Evolutionary conservation across 345 rosid species (phyloP).

Genomic region (Eutrema heterophyllum): DNA sequence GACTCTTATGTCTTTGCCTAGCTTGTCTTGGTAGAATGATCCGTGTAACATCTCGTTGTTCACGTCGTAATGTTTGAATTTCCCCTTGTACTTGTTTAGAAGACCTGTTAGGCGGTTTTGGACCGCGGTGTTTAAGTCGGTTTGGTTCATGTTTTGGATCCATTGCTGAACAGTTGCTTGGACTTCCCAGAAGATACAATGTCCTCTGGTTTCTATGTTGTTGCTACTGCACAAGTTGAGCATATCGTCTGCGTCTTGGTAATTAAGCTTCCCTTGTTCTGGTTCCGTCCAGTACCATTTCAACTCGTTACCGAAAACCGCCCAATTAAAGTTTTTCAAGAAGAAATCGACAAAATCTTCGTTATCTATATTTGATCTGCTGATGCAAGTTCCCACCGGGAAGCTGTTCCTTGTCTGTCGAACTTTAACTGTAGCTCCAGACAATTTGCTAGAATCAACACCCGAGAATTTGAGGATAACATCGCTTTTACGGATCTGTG

Average conservation of each 20-base stretch:
- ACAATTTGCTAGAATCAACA: conserved; percentile 31
- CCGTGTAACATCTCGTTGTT: conserved; percentile 98
- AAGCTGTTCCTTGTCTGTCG: conserved; percentile 66
- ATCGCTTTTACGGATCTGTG: conserved; percentile 76
- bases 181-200: conserved; percentile 98
- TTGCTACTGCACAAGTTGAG: conserved; percentile 54
- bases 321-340: conserved; percentile 80
- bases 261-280: conserved; percentile 71
- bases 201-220: conserved; percentile 69
- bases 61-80: conserved; percentile 88
- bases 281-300: conserved; percentile 98
- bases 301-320: conserved; percentile 83
- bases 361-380: conserved; percentile 71
- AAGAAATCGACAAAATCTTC: conserved; percentile 83
- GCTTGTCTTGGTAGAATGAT: conserved; percentile 68
- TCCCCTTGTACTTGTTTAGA: conserved; percentile 72
- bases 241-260: conserved; percentile 93
- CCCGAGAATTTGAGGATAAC: conserved; percentile 60
- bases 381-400: conserved; percentile 84
- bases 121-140: conserved; percentile 51
- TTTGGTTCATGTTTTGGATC: conserved; percentile 63
- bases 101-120: conserved; percentile 66
- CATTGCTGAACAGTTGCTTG: conserved; percentile 71
- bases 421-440: conserved; percentile 49
- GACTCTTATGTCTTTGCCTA: conserved; percentile 66